Conservation (phyloP, 2,329 filamentous ascomycete genomes). For the Westerdykella sp. region DNA sequence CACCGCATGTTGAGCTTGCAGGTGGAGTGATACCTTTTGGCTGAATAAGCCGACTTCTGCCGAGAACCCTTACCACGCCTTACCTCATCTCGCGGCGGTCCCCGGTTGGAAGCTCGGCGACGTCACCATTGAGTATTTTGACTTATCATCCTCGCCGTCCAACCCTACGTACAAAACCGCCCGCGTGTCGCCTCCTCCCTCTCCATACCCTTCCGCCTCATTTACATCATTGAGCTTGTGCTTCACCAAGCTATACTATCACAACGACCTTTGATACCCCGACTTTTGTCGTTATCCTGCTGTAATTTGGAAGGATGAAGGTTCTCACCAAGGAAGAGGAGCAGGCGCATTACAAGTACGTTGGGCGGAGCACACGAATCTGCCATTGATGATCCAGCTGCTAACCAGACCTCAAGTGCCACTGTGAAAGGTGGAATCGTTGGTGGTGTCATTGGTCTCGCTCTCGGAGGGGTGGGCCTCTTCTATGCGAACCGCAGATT, state of each 20-base stretch:
- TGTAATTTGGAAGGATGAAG: constrained; percentile 61
- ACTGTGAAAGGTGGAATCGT: constrained; percentile 74
- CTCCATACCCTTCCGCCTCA: not conserved
- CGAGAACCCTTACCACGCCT: constrained; percentile 18
- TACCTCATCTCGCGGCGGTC: constrained; percentile 19
- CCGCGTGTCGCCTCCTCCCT: not conserved
- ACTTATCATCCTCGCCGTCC: not conserved
- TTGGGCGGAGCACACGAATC: not conserved
- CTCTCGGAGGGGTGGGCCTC: constrained; percentile 62
- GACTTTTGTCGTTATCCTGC: not conserved
- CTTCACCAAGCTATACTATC: not conserved
- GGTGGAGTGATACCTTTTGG: constrained; percentile 1
- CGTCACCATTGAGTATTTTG: constrained; percentile 28
- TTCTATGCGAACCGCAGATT: constrained; percentile 64
- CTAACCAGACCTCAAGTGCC: constrained; percentile 38
- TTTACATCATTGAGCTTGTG: not conserved
- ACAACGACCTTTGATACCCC: not conserved
- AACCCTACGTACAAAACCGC: not conserved
- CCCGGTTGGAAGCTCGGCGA: constrained; percentile 28
- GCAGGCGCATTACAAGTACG: constrained; percentile 69
- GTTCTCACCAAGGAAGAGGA: constrained; percentile 93
- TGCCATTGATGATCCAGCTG: not conserved
- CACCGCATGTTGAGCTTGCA: constrained; percentile 3
- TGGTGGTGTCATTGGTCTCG: constrained; percentile 65
- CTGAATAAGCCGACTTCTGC: constrained; percentile 10